phyloP scores from a whole-genome alignment of 2,329 filamentous ascomycete genomes.

The Xylogone sp. region DNA sequence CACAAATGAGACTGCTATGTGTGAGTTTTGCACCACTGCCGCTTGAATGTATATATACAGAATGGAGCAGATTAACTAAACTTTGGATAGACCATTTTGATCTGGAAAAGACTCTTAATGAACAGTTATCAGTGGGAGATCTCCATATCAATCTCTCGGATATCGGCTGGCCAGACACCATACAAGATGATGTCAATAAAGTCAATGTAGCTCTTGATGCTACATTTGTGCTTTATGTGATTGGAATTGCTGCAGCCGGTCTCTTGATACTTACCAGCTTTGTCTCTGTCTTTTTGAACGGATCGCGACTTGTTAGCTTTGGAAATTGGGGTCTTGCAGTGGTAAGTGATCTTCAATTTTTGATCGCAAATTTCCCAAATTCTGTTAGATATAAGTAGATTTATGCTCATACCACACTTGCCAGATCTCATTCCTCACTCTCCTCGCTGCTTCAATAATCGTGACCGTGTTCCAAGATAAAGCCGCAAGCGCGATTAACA shows the following conservation, averaged over 20 bases:
- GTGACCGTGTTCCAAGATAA: constrained; percentile 59
- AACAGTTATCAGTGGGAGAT: constrained; percentile 39
- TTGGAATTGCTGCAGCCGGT: constrained; percentile 50
- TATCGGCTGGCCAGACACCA: constrained; percentile 52
- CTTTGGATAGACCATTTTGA: constrained; percentile 43
- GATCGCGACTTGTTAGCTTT: constrained; percentile 41
- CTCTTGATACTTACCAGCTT: constrained; percentile 43
- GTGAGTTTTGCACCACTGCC: constrained; percentile 23
- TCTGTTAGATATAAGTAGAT: background rate
- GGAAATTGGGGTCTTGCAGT: constrained; percentile 45
- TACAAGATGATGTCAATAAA: constrained; percentile 48
- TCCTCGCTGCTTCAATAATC: constrained; percentile 73
- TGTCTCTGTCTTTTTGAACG: constrained; percentile 36
- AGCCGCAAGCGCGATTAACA: constrained; percentile 43
- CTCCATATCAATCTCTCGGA: constrained; percentile 42
- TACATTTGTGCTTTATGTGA: constrained; percentile 56
- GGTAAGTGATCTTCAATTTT: background rate
- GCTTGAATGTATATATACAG: background rate
- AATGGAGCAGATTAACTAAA: background rate
- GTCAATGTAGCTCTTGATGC: constrained; percentile 46
- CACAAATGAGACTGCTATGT: constrained; percentile 48
- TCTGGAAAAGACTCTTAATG: constrained; percentile 44
- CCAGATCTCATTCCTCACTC: constrained; percentile 42
- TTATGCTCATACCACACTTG: no score
- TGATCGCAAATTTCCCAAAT: constrained; percentile 34